These are phyloP conservation scores for Phascolomyces articulosus DNA, from an alignment of 371 early-diverging fungal species.

Conservation along the genomic window DNA sequence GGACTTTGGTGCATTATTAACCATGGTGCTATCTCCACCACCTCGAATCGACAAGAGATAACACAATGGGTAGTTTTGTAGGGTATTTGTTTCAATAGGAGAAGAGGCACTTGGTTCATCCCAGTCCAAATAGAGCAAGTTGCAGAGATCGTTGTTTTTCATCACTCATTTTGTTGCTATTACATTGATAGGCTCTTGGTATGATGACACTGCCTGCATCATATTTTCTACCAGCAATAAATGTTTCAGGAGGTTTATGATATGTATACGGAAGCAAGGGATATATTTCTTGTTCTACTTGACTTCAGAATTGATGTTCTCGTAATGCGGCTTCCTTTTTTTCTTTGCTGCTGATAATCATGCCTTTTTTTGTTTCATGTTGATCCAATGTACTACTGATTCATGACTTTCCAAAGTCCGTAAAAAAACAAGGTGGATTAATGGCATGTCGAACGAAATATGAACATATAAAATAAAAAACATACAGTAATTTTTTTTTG, in stretches of 20 bases:
- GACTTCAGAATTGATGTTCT: too few species aligned
- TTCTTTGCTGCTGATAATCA: too few species aligned
- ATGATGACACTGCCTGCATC: conserved; percentile 64
- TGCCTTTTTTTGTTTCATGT: too few species aligned
- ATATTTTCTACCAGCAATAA: conserved; percentile 70
- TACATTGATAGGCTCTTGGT: conserved; percentile 53
- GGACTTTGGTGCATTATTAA: conserved; percentile 14
- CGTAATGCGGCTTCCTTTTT: too few species aligned
- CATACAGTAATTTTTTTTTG: too few species aligned
- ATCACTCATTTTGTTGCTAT: conserved; percentile 14
- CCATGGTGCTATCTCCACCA: conserved; percentile 6
- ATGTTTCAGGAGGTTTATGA: conserved; percentile 87
- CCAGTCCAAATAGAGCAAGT: conserved; percentile 57
- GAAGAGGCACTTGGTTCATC: conserved; percentile 39
- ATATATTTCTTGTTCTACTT: too few species aligned
- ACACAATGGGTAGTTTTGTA: conserved; percentile 15
- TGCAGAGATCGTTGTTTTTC: conserved; percentile 60
- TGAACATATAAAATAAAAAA: too few species aligned
- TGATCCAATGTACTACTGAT: too few species aligned
- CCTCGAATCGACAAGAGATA: conserved; percentile 40
- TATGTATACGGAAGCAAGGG: conserved; percentile 92
- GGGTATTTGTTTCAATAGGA: conserved; percentile 25
- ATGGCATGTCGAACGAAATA: too few species aligned
- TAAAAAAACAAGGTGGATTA: too few species aligned
- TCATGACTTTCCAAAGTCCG: too few species aligned